These are phyloP conservation scores for Dicorynia guianensis DNA, from an alignment of 306 rosid genomes.

Conservation along the genomic window DNA sequence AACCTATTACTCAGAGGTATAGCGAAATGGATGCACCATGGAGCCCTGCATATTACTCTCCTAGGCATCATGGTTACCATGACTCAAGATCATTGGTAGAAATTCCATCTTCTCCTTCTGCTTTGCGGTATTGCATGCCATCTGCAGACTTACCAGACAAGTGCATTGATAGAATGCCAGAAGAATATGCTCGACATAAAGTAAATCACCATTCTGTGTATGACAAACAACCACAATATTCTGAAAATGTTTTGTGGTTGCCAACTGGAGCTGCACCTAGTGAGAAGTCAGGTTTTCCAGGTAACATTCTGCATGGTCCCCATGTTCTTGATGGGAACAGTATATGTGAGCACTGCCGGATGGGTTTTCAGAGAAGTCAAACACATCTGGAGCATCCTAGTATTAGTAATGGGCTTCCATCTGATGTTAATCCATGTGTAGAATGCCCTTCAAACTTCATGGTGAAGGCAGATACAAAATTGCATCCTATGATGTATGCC, in stretches of 20 bases:
- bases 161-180: constrained; percentile 74
- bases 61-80: constrained; percentile 75
- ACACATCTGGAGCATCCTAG: constrained; percentile 68
- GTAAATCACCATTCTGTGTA: constrained; percentile 65
- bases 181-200: constrained; percentile 75
- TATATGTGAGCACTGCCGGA: constrained; percentile 76
- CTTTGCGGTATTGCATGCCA: constrained; percentile 68
- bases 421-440: constrained; percentile 53
- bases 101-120: constrained; percentile 87
- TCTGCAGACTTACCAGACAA: constrained; percentile 70
- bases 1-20: constrained; percentile 72
- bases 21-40: constrained; percentile 80
- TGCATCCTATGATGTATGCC: constrained; percentile 67
- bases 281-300: constrained; percentile 79
- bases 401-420: constrained; percentile 66
- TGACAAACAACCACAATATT: constrained; percentile 79
- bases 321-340: constrained; percentile 74
- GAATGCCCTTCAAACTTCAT: constrained; percentile 68
- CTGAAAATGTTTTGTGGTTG: constrained; percentile 76
- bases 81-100: constrained; percentile 75
- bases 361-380: constrained; percentile 74
- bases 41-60: constrained; percentile 93
- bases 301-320: constrained; percentile 64
- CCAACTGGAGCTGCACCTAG: constrained; percentile 61
- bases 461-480: constrained; percentile 70